Base-by-base conservation (phyloP, 345 rosid species). In the Populus euphratica region DNA sequence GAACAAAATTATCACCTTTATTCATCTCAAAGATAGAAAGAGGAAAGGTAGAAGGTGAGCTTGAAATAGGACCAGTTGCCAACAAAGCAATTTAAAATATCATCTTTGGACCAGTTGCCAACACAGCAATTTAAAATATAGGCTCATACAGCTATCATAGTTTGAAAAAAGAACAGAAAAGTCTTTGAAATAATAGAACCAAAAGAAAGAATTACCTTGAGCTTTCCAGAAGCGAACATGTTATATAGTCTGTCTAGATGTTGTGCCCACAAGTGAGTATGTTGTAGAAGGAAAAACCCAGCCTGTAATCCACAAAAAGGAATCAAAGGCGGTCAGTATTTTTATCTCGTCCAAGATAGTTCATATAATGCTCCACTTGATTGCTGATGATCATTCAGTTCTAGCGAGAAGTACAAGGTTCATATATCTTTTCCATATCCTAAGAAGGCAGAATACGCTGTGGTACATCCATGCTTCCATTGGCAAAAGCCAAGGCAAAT, bases 231-330 rank as follows among this genome's bases (percentile, higher is more conserved):
- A 66, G 94, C 83, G 87, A 85, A 93, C 68, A 92, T 93, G 72
- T 82, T 70, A 84, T 85, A 87, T 13, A 91, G 86, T 84, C 50
- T 91, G 64, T 88, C 89, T 59, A 93, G 90, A 85, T 93, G 97
- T 72, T 87, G 83, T 79, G 91, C 92, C 99, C 99, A 96, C 38
- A 96, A 62, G 67, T 85, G 89, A 77, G 83, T 79, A 80, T 93
- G 88, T 69, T 93, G 97, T 70, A 89, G 75, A 56, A 96, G 87
- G 88, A 96, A 95, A 87, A 95, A 95, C 43, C 98, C 99, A 70
- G 91, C 93, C 99, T 95, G 94, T 70, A 82, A 80, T 62, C 70
- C 71, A 64, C 76, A 31, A 23, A 66, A 76, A 25, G 9, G 20
- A 73, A 56, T 20, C 31, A 54, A 25, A 72, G 29, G 63, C 21